Percentiles rank a stretch among this genome's conserved stretches.
Conservation (phyloP, 208 protist genomes). For the Trypanosomatidae sp. region DNA sequence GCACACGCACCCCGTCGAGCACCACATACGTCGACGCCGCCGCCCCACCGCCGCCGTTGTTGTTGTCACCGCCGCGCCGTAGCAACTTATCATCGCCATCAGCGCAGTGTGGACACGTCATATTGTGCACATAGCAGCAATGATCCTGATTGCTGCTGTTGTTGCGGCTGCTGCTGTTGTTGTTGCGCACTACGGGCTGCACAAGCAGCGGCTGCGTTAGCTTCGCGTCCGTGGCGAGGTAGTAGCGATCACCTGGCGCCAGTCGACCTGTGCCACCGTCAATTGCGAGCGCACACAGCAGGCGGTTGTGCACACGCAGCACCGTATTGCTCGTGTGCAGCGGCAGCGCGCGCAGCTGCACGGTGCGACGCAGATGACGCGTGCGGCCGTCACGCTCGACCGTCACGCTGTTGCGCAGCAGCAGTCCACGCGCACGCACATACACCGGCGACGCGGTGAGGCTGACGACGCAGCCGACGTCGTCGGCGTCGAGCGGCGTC, state of each 20-base stretch:
- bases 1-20: too few relatives aligned
- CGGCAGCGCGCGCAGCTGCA: slow-evolving; percentile 45
- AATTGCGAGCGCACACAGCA: slow-evolving; percentile 19
- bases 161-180: too few relatives aligned
- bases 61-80: too few relatives aligned
- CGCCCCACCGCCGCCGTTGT: too few relatives aligned
- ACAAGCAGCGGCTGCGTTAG: slow-evolving; percentile 27
- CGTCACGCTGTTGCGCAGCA: slow-evolving; percentile 38
- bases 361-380: slow-evolving; percentile 27
- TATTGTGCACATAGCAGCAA: too few relatives aligned
- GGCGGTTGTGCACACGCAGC: slow-evolving; percentile 66
- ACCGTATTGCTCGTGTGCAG: slow-evolving; percentile 44
- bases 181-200: slow-evolving; percentile 18
- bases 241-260: slow-evolving; percentile 28
- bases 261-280: slow-evolving; percentile 13
- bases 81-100: too few relatives aligned
- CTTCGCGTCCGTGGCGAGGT: slow-evolving; percentile 23
- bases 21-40: too few relatives aligned
- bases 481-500: slow-evolving; percentile 5
- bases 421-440: slow-evolving; percentile 25
- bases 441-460: slow-evolving; percentile 44
- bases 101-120: too few relatives aligned
- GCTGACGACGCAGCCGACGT: slow-evolving; percentile 20
- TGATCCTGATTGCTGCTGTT: too few relatives aligned
- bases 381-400: slow-evolving; percentile 12